Evolutionary conservation across 768 basidiomycete genomes (phyloP).

Genomic region (Cyclocybe cylindracea): DNA sequence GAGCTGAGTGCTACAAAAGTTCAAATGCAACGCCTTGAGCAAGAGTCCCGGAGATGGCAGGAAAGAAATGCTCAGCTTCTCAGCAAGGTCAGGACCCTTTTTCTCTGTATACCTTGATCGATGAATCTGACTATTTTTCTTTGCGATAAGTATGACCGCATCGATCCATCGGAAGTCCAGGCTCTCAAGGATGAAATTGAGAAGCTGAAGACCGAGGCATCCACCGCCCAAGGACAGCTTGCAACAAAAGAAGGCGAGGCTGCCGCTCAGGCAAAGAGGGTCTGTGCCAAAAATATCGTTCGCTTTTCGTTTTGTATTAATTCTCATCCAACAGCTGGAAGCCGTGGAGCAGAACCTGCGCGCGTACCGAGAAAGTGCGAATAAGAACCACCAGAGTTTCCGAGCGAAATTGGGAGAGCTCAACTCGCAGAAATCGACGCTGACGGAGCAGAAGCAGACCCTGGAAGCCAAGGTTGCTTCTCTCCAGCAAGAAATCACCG

Average conservation of each 20-base stretch:
- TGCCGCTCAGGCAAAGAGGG: constrained; percentile 17
- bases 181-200: constrained; percentile 72
- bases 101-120: constrained; percentile 1
- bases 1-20: constrained; percentile 72
- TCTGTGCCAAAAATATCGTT: constrained; percentile 3
- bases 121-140: not conserved
- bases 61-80: constrained; percentile 80
- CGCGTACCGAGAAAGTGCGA: constrained; percentile 30
- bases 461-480: constrained; percentile 38
- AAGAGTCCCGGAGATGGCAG: constrained; percentile 81
- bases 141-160: constrained; percentile 71
- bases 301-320: not conserved
- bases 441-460: constrained; percentile 37
- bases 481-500: constrained; percentile 36
- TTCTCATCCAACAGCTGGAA: constrained; percentile 33
- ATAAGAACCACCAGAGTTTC: constrained; percentile 30
- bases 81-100: constrained; percentile 57
- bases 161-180: constrained; percentile 85
- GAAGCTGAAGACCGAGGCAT: constrained; percentile 16
- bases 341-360: constrained; percentile 44
- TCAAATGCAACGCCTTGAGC: constrained; percentile 71
- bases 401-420: constrained; percentile 31
- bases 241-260: constrained; percentile 21
- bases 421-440: constrained; percentile 34
- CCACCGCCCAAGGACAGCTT: constrained; percentile 12